Percentiles rank a stretch among this genome's conserved stretches.
phyloP scores from a whole-genome alignment of 176 grass and related monocot species.

The maize (Zea mays) region DNA sequence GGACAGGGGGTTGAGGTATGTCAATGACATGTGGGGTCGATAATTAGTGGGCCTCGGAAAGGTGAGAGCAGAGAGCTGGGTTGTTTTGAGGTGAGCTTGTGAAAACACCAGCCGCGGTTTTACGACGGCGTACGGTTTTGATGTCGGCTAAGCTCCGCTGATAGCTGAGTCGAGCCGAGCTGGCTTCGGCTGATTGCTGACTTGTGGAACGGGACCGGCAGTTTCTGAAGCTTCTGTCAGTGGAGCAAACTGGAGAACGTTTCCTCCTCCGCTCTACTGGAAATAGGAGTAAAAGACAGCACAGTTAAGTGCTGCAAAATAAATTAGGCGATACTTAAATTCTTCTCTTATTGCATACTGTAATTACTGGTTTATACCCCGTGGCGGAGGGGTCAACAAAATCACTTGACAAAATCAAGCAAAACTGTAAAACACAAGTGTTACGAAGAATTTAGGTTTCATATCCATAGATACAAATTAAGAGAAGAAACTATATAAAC shows the following conservation, averaged over 20 bases:
- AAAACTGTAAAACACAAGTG: no score
- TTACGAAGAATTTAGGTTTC: no score
- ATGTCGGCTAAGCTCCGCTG: not conserved
- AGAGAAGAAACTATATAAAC: no score
- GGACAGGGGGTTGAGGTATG: accelerated
- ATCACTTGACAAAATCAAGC: no score
- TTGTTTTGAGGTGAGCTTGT: not conserved
- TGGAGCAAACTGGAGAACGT: not conserved
- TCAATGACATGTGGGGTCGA: constrained; percentile 9
- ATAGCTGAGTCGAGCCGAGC: not conserved
- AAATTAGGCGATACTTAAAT: no score
- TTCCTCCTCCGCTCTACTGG: not conserved
- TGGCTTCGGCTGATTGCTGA: not conserved
- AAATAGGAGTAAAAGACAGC: no score
- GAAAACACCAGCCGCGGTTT: constrained; percentile 22
- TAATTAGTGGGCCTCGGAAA: accelerated
- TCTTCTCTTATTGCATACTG: no score
- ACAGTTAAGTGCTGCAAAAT: no score
- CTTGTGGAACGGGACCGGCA: not conserved
- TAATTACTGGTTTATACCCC: no score
- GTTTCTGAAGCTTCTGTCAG: not conserved
- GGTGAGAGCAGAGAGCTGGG: not conserved
- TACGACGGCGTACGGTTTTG: not conserved
- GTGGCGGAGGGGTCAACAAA: no score
- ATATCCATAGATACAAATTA: no score